Conservation (phyloP, 108 stramenopile species). For the Chaetoceros tenuissimus region DNA sequence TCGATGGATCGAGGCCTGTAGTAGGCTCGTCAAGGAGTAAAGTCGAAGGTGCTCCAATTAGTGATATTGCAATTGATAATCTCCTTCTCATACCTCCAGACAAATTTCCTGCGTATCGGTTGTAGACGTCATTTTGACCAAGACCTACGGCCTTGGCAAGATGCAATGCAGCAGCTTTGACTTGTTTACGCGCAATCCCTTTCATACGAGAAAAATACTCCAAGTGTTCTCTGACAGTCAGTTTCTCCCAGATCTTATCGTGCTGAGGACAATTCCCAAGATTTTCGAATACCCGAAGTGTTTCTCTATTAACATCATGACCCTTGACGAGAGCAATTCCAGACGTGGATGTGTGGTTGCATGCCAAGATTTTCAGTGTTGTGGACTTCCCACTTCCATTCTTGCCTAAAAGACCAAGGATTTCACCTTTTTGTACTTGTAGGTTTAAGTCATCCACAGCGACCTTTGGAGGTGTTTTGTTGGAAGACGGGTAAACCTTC, state of each 20-base stretch:
- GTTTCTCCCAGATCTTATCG: constrained; percentile 50
- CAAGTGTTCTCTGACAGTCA: constrained; percentile 58
- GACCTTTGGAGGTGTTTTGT: constrained; percentile 16
- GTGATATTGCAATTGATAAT: background rate
- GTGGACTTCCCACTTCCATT: constrained; percentile 78
- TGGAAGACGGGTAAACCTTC: constrained; percentile 23
- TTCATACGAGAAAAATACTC: constrained; percentile 59
- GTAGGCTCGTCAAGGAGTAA: constrained; percentile 50
- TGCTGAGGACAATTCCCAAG: constrained; percentile 75
- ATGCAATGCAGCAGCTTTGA: constrained; percentile 24
- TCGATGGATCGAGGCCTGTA: constrained; percentile 5
- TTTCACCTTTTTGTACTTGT: constrained; percentile 35
- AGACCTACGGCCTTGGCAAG: constrained; percentile 45
- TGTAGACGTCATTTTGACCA: constrained; percentile 27
- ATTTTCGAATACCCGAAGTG: constrained; percentile 28
- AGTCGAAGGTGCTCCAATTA: constrained; percentile 6
- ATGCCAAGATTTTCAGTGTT: constrained; percentile 48
- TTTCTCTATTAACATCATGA: constrained; percentile 33
- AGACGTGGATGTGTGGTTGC: constrained; percentile 33
- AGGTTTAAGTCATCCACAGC: constrained; percentile 21
- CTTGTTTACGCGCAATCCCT: constrained; percentile 31
- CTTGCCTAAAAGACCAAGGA: constrained; percentile 48
- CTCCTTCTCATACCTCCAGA: background rate
- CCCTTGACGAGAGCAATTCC: constrained; percentile 56
- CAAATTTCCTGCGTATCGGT: background rate